Conservation (phyloP, 2,329 filamentous ascomycete genomes). For the Cylindrodendrum hubeiense region DNA sequence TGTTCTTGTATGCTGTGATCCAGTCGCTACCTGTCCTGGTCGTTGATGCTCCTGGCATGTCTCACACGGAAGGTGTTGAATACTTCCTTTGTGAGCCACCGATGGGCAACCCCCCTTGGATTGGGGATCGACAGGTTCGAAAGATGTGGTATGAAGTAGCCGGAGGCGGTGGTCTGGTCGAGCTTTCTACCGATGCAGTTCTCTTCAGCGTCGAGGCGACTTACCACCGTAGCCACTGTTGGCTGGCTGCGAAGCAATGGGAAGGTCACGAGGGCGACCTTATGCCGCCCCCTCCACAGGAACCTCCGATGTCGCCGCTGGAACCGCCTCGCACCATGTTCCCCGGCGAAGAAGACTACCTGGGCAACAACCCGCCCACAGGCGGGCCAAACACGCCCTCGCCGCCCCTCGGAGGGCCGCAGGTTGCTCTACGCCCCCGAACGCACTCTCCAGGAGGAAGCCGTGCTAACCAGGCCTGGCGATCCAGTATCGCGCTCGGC, state of each 20-base stretch:
- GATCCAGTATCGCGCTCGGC: conserved; percentile 59
- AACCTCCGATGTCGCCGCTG: conserved; percentile 53
- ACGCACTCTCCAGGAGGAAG: conserved; percentile 54
- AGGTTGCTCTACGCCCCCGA: conserved; percentile 51
- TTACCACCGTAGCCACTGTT: conserved; percentile 70
- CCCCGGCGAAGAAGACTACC: conserved; percentile 44
- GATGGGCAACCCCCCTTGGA: conserved; percentile 80
- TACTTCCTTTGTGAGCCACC: conserved; percentile 86
- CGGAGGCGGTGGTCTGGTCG: conserved; percentile 69
- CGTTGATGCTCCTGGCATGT: conserved; percentile 78
- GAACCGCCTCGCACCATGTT: conserved; percentile 54
- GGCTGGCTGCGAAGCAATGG: conserved; percentile 66
- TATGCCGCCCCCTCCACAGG: conserved; percentile 38
- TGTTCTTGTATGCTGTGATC: conserved; percentile 83
- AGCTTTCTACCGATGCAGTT: conserved; percentile 70
- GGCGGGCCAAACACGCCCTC: conserved; percentile 43
- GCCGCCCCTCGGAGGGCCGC: conserved; percentile 47
- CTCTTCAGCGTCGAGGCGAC: conserved; percentile 72
- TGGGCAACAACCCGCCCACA: conserved; percentile 38
- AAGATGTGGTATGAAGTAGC: conserved; percentile 83
- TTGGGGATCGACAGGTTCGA: conserved; percentile 72
- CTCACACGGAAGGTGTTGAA: conserved; percentile 78
- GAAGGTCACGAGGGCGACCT: conserved; percentile 51
- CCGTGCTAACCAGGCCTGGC: conserved; percentile 50
- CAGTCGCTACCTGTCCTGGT: conserved; percentile 84